phyloP scores from a whole-genome alignment of 345 rosid species.

The Psidium friedrichsthalianum region DNA sequence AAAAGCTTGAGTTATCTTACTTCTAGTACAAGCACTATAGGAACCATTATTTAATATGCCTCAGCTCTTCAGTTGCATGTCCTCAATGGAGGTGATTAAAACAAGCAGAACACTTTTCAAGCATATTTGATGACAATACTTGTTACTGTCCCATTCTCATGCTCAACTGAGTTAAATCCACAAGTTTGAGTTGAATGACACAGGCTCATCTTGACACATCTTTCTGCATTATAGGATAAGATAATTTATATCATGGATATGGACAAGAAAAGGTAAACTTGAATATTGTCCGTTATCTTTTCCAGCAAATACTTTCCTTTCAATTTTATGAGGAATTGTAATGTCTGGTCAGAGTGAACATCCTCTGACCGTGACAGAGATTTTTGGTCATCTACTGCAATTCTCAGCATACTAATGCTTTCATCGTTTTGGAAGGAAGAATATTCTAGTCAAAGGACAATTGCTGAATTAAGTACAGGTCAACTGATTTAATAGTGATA shows the following conservation, averaged over 20 bases:
- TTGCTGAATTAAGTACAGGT: neutral
- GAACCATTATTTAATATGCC: neutral
- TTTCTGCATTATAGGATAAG: neutral
- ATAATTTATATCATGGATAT: neutral
- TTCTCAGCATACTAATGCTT: neutral
- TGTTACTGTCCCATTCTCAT: neutral
- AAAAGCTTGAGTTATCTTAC: neutral
- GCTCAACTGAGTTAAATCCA: neutral
- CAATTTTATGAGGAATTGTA: neutral
- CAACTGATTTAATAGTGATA: neutral
- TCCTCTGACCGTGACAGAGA: neutral
- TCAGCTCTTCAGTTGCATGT: neutral
- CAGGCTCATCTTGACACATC: neutral
- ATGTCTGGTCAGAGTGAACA: neutral
- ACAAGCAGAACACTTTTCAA: neutral
- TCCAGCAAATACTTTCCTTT: neutral
- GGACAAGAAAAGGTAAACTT: neutral
- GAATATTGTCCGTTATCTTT: neutral
- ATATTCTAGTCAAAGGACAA: neutral
- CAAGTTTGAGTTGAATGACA: neutral
- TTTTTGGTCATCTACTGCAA: neutral
- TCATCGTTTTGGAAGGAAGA: neutral
- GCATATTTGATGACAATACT: neutral
- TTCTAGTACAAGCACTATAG: neutral
- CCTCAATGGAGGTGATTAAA: neutral